A percentile compares a stretch with the other conserved stretches of the same genome.
Evolutionary conservation across 257 asterid genomes (phyloP).

Genomic region (Nicotiana benthamiana): DNA sequence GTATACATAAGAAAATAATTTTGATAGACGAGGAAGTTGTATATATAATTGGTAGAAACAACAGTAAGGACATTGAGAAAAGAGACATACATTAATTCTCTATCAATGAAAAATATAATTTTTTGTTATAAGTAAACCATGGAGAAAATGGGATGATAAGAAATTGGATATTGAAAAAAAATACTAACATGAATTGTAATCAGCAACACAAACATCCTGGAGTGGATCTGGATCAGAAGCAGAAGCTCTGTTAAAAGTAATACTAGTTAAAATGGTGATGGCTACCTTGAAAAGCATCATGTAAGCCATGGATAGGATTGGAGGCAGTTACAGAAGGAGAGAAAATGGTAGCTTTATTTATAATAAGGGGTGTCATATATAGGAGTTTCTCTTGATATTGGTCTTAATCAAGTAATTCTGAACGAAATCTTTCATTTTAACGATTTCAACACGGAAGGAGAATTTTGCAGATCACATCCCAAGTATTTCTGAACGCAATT

Average conservation of each 20-base stretch:
- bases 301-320: no score
- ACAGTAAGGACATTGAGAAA: not conserved
- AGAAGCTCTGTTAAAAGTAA: not conserved
- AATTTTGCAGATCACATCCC: no score
- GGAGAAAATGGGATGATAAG: not conserved
- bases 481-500: no score
- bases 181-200: not conserved
- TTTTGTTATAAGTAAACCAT: not conserved
- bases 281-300: not conserved
- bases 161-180: no score
- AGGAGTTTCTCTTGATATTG: no score
- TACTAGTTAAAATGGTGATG: not conserved
- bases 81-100: not conserved
- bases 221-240: constrained; percentile 4
- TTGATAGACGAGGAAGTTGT: not conserved
- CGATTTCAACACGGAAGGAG: no score
- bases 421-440: no score
- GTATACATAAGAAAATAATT: not conserved
- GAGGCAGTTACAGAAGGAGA: not conserved
- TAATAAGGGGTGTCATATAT: no score
- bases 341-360: not conserved
- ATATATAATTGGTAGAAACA: not conserved
- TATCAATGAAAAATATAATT: no score
- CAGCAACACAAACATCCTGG: not conserved
- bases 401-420: no score